Evolutionary conservation across 371 early-diverging fungal species (phyloP).

Genomic region (Coemansia linderi): DNA sequence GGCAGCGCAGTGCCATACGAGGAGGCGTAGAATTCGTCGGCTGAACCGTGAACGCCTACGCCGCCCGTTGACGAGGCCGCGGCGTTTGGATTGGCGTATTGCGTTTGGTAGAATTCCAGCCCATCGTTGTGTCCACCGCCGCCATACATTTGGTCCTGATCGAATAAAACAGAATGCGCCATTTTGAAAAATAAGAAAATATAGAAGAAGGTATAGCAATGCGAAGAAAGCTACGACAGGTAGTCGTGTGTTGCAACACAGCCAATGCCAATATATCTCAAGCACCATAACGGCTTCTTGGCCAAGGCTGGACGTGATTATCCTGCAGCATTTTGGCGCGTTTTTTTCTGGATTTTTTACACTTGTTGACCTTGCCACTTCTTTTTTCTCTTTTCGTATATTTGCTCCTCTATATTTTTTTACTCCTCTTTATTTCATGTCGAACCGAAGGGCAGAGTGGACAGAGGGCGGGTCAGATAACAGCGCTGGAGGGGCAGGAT

Average conservation of each 20-base stretch:
- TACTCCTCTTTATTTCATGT: neutral
- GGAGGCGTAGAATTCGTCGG: constrained; percentile 55
- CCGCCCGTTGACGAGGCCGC: constrained; percentile 43
- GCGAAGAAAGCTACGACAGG: neutral
- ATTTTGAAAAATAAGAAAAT: constrained; percentile 8
- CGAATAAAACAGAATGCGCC: constrained; percentile 54
- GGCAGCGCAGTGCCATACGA: constrained; percentile 59
- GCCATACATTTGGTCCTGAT: constrained; percentile 39
- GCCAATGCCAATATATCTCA: neutral
- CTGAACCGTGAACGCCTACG: constrained; percentile 48
- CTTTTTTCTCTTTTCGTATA: neutral
- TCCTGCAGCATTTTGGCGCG: neutral
- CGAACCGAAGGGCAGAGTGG: constrained; percentile 9
- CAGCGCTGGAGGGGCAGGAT: neutral
- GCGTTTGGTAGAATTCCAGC: constrained; percentile 70
- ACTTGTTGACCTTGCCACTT: no score
- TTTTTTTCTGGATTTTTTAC: neutral
- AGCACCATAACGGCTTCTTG: neutral
- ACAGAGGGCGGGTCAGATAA: constrained; percentile 12
- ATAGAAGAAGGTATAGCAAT: neutral
- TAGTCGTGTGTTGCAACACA: neutral
- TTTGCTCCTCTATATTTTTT: neutral
- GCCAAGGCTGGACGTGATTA: neutral
- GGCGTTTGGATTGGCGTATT: constrained; percentile 60
- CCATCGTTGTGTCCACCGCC: constrained; percentile 39